phyloP scores from a whole-genome alignment of 139 green algal species.

The Coelastrella sp. region DNA sequence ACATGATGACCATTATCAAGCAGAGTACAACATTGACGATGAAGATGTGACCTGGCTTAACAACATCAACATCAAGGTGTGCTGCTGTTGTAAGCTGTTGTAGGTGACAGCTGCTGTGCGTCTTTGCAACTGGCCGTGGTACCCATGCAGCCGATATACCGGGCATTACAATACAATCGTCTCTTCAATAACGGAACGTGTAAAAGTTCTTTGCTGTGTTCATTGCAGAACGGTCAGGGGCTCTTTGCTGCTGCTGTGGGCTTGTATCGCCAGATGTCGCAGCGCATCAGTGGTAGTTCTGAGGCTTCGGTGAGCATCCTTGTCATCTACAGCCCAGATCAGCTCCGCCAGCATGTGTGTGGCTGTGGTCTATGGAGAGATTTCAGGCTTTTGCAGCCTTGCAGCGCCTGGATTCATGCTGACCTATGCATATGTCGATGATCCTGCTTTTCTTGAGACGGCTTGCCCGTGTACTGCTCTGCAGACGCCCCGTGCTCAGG shows the following conservation, averaged over 20 bases:
- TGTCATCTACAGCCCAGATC: not conserved
- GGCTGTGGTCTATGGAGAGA: too few species aligned
- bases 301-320: not conserved
- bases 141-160: too few species aligned
- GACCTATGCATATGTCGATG: not conserved
- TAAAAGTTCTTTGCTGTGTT: too few species aligned
- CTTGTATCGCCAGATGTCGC: conserved; percentile 37
- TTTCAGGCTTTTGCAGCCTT: too few species aligned
- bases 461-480: not conserved
- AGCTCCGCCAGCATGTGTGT: too few species aligned
- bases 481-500: conserved; percentile 4
- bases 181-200: too few species aligned
- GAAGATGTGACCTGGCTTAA: conserved; percentile 32
- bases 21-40: conserved; percentile 48
- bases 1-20: conserved; percentile 32
- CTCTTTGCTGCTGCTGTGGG: conserved; percentile 43
- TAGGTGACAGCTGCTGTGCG: too few species aligned
- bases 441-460: not conserved
- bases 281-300: not conserved
- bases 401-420: too few species aligned
- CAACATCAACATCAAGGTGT: conserved; percentile 31
- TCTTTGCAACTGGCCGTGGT: too few species aligned
- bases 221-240: conserved; percentile 22
- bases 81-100: not conserved
- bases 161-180: too few species aligned